Percentiles rank a stretch among this genome's conserved stretches.
Conservation (phyloP, 495 filamentous ascomycete genomes). For the Mycothermus thermophilus region DNA sequence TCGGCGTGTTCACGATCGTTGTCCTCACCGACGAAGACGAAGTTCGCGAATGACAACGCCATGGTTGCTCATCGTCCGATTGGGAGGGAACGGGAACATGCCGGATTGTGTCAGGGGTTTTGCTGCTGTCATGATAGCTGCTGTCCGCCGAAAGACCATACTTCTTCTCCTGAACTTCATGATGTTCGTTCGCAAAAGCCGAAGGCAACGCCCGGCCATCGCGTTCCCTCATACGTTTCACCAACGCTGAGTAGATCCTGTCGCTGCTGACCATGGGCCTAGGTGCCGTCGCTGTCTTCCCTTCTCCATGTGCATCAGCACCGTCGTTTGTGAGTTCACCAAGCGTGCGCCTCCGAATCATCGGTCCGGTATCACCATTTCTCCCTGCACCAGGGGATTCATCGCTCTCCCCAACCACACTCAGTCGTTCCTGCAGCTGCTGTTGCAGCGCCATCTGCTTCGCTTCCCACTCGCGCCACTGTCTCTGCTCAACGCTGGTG, state of each 20-base stretch:
- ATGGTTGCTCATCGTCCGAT: too few species aligned
- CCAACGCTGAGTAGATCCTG: constrained; percentile 58
- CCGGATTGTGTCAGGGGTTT: constrained; percentile 4
- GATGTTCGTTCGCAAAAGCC: not conserved
- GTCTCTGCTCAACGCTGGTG: constrained; percentile 23
- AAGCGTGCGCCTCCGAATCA: constrained; percentile 11
- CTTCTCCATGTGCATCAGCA: constrained; percentile 8
- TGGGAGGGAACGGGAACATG: too few species aligned
- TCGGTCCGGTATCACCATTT: too few species aligned
- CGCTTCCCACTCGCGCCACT: constrained; percentile 32
- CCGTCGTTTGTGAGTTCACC: constrained; percentile 6
- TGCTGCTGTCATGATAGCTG: too few species aligned
- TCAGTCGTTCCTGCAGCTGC: too few species aligned
- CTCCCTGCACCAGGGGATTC: too few species aligned
- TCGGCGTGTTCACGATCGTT: constrained; percentile 1
- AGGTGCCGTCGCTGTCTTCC: not conserved
- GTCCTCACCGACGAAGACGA: too few species aligned
- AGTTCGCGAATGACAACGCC: too few species aligned
- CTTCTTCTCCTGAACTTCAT: too few species aligned
- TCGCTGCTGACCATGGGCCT: constrained; percentile 40
- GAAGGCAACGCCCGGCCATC: too few species aligned
- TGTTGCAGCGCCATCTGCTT: constrained; percentile 54
- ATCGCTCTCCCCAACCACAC: too few species aligned
- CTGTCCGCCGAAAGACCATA: too few species aligned
- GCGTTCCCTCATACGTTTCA: constrained; percentile 51